Evolutionary conservation across 371 early-diverging fungal species (phyloP).

Genomic region (Fennellomyces sp.): DNA sequence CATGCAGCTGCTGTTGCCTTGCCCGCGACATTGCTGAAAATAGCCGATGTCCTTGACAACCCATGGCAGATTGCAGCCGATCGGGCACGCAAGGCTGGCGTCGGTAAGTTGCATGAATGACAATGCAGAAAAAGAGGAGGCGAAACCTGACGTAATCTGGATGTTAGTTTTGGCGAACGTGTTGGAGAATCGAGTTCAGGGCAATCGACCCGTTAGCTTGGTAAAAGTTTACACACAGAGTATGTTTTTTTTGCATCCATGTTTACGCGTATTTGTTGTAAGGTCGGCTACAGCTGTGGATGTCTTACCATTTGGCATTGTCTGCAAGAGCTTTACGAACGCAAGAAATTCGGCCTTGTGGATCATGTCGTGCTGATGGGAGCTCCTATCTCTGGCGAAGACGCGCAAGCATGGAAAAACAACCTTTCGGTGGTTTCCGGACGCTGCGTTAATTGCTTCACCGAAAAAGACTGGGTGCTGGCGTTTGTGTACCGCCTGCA

Average conservation of each 20-base stretch:
- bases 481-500: constrained; percentile 77
- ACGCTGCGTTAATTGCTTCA: constrained; percentile 89
- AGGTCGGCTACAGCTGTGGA: constrained; percentile 89
- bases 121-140: background rate
- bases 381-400: constrained; percentile 61
- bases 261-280: background rate
- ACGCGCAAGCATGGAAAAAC: constrained; percentile 46
- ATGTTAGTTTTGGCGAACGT: constrained; percentile 78
- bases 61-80: constrained; percentile 92
- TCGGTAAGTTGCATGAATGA: constrained; percentile 26
- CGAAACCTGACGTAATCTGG: too few species aligned
- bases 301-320: constrained; percentile 90
- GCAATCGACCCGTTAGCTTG: constrained; percentile 89
- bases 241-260: background rate
- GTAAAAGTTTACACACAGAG: constrained; percentile 31
- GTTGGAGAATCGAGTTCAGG: constrained; percentile 82
- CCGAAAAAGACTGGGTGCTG: constrained; percentile 88
- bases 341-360: constrained; percentile 49
- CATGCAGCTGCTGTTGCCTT: constrained; percentile 80
- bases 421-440: constrained; percentile 75
- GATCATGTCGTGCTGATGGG: constrained; percentile 68
- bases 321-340: constrained; percentile 78
- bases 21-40: constrained; percentile 62
- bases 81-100: constrained; percentile 89
- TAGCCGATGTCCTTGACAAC: constrained; percentile 77